Evolutionary conservation across 208 protist genomes (phyloP), one percentile per base, ranked within the genome.

Genomic region (Zelonia costaricensis): DNA sequence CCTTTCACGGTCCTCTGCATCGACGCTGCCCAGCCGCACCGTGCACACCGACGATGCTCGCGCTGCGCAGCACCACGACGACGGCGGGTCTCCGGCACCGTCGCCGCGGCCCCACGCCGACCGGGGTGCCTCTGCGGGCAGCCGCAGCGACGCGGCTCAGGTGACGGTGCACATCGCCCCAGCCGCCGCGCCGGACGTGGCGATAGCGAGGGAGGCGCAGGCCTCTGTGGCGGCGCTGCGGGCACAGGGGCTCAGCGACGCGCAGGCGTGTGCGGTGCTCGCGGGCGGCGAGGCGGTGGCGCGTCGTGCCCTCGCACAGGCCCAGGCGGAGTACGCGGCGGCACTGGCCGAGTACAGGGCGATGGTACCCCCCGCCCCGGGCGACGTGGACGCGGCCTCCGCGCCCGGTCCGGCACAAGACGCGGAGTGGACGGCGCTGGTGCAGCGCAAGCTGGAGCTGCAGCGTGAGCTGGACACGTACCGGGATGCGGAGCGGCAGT

Each of bases 401-500:
- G 23, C 4, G 4, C 20, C 30, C n/a, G 15, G 42, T 10, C 10
- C 16, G 28, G n/a, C 18, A 43, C 40, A 9, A 27, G 63, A 67
- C 33, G 46, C 52, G 42, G 66, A 73, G 51, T 10, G 69, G 23
- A 18, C 35, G 13, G 4, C 28, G 2, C 28, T 74, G 45, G 30
- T 79, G 27, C 49, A 55, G 33, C 67, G 71, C 33, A 74, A 74
- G 53, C 12, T 68, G 0, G 62, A 72, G 25, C 62, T 88, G 16
- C 48, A 40, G 48, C 30, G 48, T 3, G 16, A 23, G 27, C 13
- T 54, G 9, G n/a, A 54, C 1, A 18, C 15, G 38, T 77, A 59
- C 47, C 42, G 64, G 1, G 46, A 67, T 51, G 78, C 72, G 36
- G 82, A 84, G 49, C 63, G 59, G 7, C 78, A 88, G 39, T 84